Evolutionary conservation across 306 rosid species (phyloP).

Genomic region (Corylus americana): DNA sequence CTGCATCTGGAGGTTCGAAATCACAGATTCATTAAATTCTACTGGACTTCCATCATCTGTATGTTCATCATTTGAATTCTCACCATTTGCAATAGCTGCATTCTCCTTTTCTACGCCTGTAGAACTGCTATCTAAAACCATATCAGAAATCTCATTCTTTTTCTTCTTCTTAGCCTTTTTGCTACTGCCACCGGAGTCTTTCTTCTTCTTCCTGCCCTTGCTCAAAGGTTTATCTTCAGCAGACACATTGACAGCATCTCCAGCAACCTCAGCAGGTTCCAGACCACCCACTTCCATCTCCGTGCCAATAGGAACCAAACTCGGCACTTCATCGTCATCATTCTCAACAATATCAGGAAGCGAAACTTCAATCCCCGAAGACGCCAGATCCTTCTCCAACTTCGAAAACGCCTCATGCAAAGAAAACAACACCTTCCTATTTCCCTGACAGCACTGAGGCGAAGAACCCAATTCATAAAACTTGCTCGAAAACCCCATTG

Average conservation of each 20-base stretch:
- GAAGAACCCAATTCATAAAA: conserved; percentile 80
- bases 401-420: conserved; percentile 66
- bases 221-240: conserved; percentile 37
- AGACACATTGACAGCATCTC: conserved; percentile 22
- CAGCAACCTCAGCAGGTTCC: conserved; percentile 31
- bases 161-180: conserved; percentile 40
- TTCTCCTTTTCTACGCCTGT: conserved; percentile 26
- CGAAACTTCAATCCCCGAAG: conserved; percentile 51
- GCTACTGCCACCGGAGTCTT: conserved; percentile 5
- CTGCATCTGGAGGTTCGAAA: conserved; percentile 80
- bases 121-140: conserved; percentile 14
- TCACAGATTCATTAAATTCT: conserved; percentile 51
- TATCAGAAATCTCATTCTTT: conserved; percentile 32
- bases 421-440: conserved; percentile 67
- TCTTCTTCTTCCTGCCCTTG: conserved; percentile 52
- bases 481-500: conserved; percentile 54
- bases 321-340: conserved; percentile 60
- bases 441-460: conserved; percentile 74
- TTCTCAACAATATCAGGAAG: conserved; percentile 43
- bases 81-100: conserved; percentile 36
- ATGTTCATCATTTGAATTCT: conserved; percentile 28
- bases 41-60: conserved; percentile 23
- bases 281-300: conserved; percentile 33
- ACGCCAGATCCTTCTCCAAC: conserved; percentile 70
- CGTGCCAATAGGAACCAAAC: conserved; percentile 50